Evolutionary conservation across 1,284 basidiomycete species (phyloP).

Genomic region (Meripilus lineatus): DNA sequence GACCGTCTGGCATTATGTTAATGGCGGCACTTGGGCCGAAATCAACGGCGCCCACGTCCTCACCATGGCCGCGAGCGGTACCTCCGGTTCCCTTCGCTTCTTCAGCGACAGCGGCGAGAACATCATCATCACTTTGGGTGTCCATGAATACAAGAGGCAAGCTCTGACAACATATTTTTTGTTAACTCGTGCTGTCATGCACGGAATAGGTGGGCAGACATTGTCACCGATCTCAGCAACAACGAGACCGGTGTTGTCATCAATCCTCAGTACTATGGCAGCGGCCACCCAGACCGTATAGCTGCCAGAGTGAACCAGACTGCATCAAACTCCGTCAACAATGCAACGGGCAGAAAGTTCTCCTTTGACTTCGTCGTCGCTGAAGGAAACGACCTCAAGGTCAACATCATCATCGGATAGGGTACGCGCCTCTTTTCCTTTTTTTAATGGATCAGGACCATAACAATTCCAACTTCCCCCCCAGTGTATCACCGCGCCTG

Average conservation of each 20-base stretch:
- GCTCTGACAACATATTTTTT: too few species aligned
- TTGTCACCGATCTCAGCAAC: constrained; percentile 25
- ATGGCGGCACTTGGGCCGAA: constrained; percentile 38
- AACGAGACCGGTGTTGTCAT: constrained; percentile 24
- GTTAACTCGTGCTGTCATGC: too few species aligned
- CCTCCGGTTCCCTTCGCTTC: constrained; percentile 35
- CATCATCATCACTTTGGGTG: constrained; percentile 32
- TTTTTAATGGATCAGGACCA: too few species aligned
- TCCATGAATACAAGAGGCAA: constrained; percentile 35
- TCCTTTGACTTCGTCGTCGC: constrained; percentile 17
- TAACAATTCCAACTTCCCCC: too few species aligned
- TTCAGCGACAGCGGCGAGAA: constrained; percentile 23
- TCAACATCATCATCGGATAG: constrained; percentile 23
- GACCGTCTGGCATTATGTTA: constrained; percentile 22
- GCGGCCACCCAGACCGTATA: too few species aligned
- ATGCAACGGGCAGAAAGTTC: constrained; percentile 12
- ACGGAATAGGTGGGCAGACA: constrained; percentile 40
- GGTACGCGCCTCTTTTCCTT: too few species aligned
- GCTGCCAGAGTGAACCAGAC: background rate
- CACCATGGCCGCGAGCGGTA: constrained; percentile 32
- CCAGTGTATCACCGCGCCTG: too few species aligned
- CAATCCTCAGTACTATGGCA: constrained; percentile 28
- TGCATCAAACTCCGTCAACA: background rate
- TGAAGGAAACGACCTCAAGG: constrained; percentile 24
- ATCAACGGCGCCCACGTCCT: constrained; percentile 21